Evolutionary conservation across 805 yeast genomes (phyloP).

Genomic region (Lipomyces spencermartinsiae): DNA sequence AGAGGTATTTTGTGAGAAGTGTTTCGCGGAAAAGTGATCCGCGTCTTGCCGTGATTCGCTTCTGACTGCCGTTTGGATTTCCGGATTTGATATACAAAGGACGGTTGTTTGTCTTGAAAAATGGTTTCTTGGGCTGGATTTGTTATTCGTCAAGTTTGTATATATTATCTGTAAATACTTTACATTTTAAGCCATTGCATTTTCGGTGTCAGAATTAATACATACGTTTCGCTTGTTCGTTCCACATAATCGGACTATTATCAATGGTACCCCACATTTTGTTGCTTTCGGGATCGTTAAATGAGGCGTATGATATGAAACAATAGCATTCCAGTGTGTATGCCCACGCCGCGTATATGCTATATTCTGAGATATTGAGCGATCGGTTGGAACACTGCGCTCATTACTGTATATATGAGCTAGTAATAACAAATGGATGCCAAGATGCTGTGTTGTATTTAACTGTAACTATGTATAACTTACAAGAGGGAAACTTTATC

Average conservation of each 20-base stretch:
- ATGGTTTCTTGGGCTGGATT: not conserved
- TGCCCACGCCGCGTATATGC: not conserved
- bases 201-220: not conserved
- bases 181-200: not conserved
- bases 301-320: not conserved
- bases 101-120: not conserved
- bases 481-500: too few species aligned
- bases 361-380: not conserved
- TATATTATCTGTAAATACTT: not conserved
- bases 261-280: too few species aligned
- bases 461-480: too few species aligned
- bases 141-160: not conserved
- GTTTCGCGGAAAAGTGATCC: conserved; percentile 18
- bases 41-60: not conserved
- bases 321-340: not conserved
- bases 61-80: not conserved
- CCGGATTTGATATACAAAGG: not conserved
- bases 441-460: too few species aligned
- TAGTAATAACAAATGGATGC: too few species aligned
- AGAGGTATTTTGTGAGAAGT: conserved; percentile 28
- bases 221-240: not conserved
- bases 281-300: not conserved
- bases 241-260: too few species aligned
- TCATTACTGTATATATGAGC: too few species aligned
- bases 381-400: too few species aligned